Evolutionary conservation across 768 basidiomycete genomes (phyloP), one percentile per base, ranked within the genome.

Genomic region (Amanita brunnescens): DNA sequence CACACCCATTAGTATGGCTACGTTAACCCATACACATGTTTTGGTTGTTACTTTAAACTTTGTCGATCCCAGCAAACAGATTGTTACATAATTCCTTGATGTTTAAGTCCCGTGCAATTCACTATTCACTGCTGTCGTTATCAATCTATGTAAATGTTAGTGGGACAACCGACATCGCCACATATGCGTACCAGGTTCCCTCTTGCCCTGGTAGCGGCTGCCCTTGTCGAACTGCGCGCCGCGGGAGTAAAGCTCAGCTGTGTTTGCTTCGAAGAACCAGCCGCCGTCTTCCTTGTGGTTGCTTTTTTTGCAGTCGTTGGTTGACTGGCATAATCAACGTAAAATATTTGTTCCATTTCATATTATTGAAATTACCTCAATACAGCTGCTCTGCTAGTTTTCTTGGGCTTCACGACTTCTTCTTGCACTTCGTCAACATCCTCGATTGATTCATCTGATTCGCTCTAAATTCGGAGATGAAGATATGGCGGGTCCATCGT

Each of bases 151-250:
- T 32, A 23, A 24, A 52, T 21, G 35, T 51, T 24, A 42, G 37
- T 34, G 12, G 13, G 21, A 14, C 13, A 48, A 8, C 21, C 23
- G n/a, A n/a, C n/a, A n/a, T n/a, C n/a, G n/a, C n/a, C n/a, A n/a
- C n/a, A n/a, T n/a, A 64, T 21, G 18, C 71, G 49, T 57, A 79
- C 75, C 66, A 85, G 77, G 65, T 69, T 87, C 38, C 77, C 76
- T 58, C 73, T 78, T 8, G 88, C 84, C 58, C 72, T 81, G 14
- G 80, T 72, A 6, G 88, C 87, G 12, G 88, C 87, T 0, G 84
- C 75, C 47, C 87, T 67, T 1, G 81, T 67, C 1, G 70, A 79
- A 13, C 81, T 76, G 30, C 82, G 69, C 6, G 77, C 76, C 18
- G 69, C 71, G 8, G 86, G 81, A 0, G 81, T 77, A 55, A 89